Conservation (phyloP, 305 asterid species). For the Petunia hybrid region DNA sequence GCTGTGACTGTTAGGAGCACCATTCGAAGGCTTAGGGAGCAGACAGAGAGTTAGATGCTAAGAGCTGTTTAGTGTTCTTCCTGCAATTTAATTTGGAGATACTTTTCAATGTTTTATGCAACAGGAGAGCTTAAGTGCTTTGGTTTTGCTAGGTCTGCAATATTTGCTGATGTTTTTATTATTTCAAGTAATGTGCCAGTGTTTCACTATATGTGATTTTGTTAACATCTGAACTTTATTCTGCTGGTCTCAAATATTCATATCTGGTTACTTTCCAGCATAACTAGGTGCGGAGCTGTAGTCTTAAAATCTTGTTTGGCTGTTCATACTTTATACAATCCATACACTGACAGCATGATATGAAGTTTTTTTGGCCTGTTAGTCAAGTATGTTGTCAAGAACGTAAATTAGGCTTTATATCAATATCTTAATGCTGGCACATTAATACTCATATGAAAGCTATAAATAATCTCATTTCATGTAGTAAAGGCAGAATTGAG, state of each 20-base stretch:
- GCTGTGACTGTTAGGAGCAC: conserved; percentile 95
- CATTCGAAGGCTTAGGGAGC: conserved; percentile 87
- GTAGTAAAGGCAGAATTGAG: too few relatives aligned
- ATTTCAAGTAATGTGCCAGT: neutral
- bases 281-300: neutral
- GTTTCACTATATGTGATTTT: neutral
- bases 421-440: too few relatives aligned
- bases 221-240: neutral
- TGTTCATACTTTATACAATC: neutral
- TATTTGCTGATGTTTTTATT: neutral
- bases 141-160: neutral
- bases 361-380: too few relatives aligned
- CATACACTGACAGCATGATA: neutral
- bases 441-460: too few relatives aligned
- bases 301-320: neutral
- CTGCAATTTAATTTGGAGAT: neutral
- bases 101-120: neutral
- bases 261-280: neutral
- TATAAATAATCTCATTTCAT: too few relatives aligned
- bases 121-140: neutral
- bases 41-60: conserved; percentile 62
- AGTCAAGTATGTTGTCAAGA: too few relatives aligned
- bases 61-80: neutral
- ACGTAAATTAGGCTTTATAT: too few relatives aligned
- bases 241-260: neutral